These are phyloP conservation scores for Drosera spatulata DNA, from an alignment of 179 eudicot genomes.

Conservation along the genomic window DNA sequence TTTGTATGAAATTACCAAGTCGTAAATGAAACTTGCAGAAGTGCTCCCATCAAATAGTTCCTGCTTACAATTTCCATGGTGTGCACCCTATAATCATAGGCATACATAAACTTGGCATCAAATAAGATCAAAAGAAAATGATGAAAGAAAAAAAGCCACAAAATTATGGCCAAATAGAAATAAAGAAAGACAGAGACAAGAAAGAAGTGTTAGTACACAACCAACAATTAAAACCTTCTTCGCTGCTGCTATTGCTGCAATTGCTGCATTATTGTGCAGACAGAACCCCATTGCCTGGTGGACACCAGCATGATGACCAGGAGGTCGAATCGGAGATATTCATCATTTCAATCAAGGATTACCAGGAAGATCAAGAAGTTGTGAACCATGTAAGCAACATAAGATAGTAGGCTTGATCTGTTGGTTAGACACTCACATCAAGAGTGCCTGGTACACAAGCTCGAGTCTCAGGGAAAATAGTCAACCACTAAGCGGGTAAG, in stretches of 20 bases:
- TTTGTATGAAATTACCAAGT: no score
- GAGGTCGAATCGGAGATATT: slow-evolving; percentile 76
- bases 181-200: not conserved
- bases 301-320: slow-evolving; percentile 98
- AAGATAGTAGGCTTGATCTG: no score
- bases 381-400: no score
- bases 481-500: no score
- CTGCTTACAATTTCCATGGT: slow-evolving; percentile 98
- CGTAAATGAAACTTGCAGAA: slow-evolving; percentile 13
- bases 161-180: not conserved
- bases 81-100: slow-evolving; percentile 67
- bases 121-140: not conserved
- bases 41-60: slow-evolving; percentile 81
- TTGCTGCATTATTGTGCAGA: slow-evolving; percentile 98
- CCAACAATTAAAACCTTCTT: slow-evolving; percentile 85
- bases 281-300: slow-evolving; percentile 96
- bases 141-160: not conserved
- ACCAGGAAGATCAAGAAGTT: not conserved
- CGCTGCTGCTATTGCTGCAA: slow-evolving; percentile 93
- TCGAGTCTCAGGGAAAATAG: no score
- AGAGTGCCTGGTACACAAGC: no score
- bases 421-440: no score
- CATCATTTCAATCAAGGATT: not conserved
- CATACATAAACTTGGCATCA: not conserved
- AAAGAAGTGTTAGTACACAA: slow-evolving; percentile 49